Percentiles rank a stretch among this genome's conserved stretches.
Conservation (phyloP, 2,329 filamentous ascomycete species). For the Colletotrichum shisoi region DNA sequence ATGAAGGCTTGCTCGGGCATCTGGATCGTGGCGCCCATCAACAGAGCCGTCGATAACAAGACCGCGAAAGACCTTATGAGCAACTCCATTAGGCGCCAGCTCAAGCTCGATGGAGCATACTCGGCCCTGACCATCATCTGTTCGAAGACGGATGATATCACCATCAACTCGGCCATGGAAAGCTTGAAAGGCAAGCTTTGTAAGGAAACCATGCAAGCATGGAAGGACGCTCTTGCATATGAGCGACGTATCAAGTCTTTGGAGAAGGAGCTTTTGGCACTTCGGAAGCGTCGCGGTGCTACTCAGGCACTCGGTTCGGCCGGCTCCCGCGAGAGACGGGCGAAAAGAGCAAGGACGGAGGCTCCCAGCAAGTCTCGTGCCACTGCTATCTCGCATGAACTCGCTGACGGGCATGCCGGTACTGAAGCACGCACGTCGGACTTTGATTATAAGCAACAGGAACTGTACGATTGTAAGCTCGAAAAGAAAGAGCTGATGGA, state of each 20-base stretch:
- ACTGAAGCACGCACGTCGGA: neutral
- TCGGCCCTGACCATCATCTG: conserved; percentile 67
- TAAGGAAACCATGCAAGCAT: neutral
- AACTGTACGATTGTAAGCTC: neutral
- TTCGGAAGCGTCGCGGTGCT: neutral
- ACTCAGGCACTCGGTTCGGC: neutral
- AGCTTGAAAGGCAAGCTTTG: conserved; percentile 5
- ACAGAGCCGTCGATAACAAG: conserved; percentile 67
- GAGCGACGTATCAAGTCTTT: neutral
- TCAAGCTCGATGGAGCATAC: conserved; percentile 66
- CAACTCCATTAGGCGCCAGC: conserved; percentile 64
- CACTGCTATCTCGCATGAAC: fast-evolving
- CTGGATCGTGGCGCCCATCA: conserved; percentile 70
- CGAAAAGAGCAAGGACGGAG: neutral
- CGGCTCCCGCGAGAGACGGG: neutral
- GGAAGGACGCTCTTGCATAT: neutral
- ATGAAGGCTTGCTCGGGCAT: conserved; percentile 67
- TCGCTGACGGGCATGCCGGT: fast-evolving
- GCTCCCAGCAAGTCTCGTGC: neutral
- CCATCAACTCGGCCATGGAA: conserved; percentile 44
- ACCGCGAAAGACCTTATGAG: conserved; percentile 65
- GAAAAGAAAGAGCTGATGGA: neutral
- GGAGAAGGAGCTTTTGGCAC: neutral
- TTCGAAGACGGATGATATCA: conserved; percentile 68
- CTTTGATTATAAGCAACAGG: neutral